Evolutionary conservation across 2,329 filamentous ascomycete genomes (phyloP), one percentile per base, ranked within the genome.

Genomic region (Chaetoscypha palmicola): DNA sequence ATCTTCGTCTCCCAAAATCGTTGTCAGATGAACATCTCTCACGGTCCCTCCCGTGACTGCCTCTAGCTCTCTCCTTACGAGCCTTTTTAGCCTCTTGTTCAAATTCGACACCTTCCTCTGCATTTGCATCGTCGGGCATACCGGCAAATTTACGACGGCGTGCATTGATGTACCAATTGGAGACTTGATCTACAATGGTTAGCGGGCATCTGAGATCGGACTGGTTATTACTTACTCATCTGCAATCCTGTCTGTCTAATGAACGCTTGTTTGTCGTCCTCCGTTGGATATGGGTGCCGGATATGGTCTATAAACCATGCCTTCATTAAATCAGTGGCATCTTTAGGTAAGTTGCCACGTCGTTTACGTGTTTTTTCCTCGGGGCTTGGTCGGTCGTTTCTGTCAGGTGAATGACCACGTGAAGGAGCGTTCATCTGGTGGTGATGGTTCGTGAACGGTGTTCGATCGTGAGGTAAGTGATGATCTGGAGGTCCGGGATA

Each of bases 261-360:
- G 37, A 94, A 72, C 47, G 85, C 77, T 59, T 90, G 79, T 65
- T 94, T 94, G 66, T 94, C 84, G 50, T 94, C 86, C 63, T 94
- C 86, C 3, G 81, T 89, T 1, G 88, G 88, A 61, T 94, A 94
- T 0, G 88, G 87, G 58, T 92, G 87, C 48, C 80, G 72, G 5
- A 89, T 65, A 62, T 92, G 84, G n/a, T 73, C 72, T 40, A 81
- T 66, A 53, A 94, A 90, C 89, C 89, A 95, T 0, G 77, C 70
- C 42, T 85, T 78, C 31, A 95, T 70, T 53, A 86, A 81, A 60
- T 90, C 85, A 0, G 88, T 95, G 0, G 87, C 86, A 43, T 89
- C 84, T 60, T 94, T 94, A n/a, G 89, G 89, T 2, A 95, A 71
- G 58, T 95, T 95, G 1, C 89, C 89, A 30, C 89, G 75, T 41